Evolutionary conservation across 2,329 filamentous ascomycete species (phyloP).

Genomic region (Fusarium sp.): DNA sequence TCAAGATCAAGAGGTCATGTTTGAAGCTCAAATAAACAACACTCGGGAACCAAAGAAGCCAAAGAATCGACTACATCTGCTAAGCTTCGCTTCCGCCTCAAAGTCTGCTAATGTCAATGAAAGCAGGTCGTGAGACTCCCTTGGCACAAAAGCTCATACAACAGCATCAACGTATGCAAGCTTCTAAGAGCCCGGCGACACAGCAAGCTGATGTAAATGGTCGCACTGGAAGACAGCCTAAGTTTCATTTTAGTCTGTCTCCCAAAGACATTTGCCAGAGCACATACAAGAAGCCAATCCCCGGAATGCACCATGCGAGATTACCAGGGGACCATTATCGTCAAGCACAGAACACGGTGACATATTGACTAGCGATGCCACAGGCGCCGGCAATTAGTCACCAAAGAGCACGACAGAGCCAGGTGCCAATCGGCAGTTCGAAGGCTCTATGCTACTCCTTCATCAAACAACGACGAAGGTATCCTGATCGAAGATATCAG

Average conservation of each 20-base stretch:
- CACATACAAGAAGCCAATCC: neutral
- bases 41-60: fast-evolving
- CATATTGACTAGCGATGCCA: neutral
- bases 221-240: too few species aligned
- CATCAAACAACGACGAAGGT: neutral
- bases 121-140: too few species aligned
- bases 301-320: neutral
- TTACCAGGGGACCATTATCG: neutral
- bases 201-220: too few species aligned
- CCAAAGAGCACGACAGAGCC: too few species aligned
- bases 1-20: neutral
- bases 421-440: too few species aligned
- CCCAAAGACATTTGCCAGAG: too few species aligned
- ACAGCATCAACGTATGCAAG: too few species aligned
- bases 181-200: too few species aligned
- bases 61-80: neutral
- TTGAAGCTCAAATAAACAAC: neutral
- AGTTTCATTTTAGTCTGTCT: too few species aligned
- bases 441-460: neutral
- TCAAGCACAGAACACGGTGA: neutral
- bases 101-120: neutral
- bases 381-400: too few species aligned
- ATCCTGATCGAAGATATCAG: neutral
- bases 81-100: neutral
- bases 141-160: too few species aligned